Percentiles rank a stretch among this genome's conserved stretches.
phyloP scores from a whole-genome alignment of 805 yeast genomes.

The Dipodascus geniculatus region DNA sequence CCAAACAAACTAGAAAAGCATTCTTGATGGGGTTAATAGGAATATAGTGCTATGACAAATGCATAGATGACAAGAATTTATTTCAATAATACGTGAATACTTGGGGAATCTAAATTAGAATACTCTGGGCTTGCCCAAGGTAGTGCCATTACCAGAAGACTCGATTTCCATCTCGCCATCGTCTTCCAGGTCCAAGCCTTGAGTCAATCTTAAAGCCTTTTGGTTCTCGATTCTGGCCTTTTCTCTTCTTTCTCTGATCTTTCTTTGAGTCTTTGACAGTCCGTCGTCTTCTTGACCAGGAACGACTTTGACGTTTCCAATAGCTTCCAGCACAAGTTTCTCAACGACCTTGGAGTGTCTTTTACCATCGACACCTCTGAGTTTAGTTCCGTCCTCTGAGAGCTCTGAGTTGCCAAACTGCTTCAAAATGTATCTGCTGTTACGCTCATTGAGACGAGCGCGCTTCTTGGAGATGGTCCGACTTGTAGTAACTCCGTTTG shows the following conservation, averaged over 20 bases:
- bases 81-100: not conserved
- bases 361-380: slow-evolving; percentile 5
- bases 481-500: not conserved
- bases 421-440: slow-evolving; percentile 55
- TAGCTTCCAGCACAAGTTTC: slow-evolving; percentile 33
- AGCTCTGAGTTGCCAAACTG: slow-evolving; percentile 8
- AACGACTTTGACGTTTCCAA: slow-evolving; percentile 36
- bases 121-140: slow-evolving; percentile 56
- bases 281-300: slow-evolving; percentile 15
- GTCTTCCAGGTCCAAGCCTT: slow-evolving; percentile 37
- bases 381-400: slow-evolving; percentile 8
- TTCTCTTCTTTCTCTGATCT: slow-evolving; percentile 36
- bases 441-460: slow-evolving; percentile 69
- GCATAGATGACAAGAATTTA: not conserved
- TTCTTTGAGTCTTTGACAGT: slow-evolving; percentile 14
- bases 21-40: not conserved
- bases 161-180: slow-evolving; percentile 36
- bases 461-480: slow-evolving; percentile 53
- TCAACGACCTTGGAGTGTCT: slow-evolving; percentile 26
- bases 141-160: slow-evolving; percentile 62
- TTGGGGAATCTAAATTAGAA: not conserved
- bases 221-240: slow-evolving; percentile 25
- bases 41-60: not conserved
- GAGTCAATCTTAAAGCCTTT: slow-evolving; percentile 18
- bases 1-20: not conserved